These are phyloP conservation scores for Calonectria montana DNA, from an alignment of 2,329 filamentous ascomycete species.

Conservation along the genomic window DNA sequence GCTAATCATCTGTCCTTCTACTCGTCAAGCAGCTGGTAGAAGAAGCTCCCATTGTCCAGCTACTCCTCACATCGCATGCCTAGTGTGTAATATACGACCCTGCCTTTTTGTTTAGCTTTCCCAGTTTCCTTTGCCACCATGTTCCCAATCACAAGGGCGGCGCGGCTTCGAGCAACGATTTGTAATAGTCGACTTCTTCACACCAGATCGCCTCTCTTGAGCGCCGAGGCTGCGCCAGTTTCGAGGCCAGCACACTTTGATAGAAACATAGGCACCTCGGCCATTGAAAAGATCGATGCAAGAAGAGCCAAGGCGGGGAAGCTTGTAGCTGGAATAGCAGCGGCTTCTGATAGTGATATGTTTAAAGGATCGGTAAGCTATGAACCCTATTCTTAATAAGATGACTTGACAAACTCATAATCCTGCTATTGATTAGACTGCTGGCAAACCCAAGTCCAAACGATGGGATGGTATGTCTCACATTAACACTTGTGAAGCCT, in stretches of 20 bases:
- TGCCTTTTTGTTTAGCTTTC: background rate
- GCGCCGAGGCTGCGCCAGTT: slow-evolving; percentile 40
- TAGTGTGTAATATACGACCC: slow-evolving; percentile 4
- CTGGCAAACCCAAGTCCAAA: slow-evolving; percentile 79
- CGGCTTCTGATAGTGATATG: slow-evolving; percentile 80
- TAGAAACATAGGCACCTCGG: slow-evolving; percentile 37
- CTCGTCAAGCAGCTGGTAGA: background rate
- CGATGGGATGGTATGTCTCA: slow-evolving; percentile 82
- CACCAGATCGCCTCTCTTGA: slow-evolving; percentile 31
- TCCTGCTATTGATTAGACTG: slow-evolving; percentile 40
- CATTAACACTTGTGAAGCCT: background rate
- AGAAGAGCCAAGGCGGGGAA: slow-evolving; percentile 76
- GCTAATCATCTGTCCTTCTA: background rate
- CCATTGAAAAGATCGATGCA: slow-evolving; percentile 46
- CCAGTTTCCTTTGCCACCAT: slow-evolving; percentile 23
- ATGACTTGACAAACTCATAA: background rate
- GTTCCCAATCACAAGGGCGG: slow-evolving; percentile 34
- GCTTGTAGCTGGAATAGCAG: slow-evolving; percentile 80
- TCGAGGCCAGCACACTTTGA: slow-evolving; percentile 39
- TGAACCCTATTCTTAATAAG: background rate
- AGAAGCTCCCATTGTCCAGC: background rate
- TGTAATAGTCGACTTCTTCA: slow-evolving; percentile 31
- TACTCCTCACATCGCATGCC: background rate
- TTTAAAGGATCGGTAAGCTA: slow-evolving; percentile 79
- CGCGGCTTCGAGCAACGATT: slow-evolving; percentile 28